These are phyloP conservation scores for Diaporthe nobilis DNA, from an alignment of 2,329 filamentous ascomycete genomes.

Conservation along the genomic window DNA sequence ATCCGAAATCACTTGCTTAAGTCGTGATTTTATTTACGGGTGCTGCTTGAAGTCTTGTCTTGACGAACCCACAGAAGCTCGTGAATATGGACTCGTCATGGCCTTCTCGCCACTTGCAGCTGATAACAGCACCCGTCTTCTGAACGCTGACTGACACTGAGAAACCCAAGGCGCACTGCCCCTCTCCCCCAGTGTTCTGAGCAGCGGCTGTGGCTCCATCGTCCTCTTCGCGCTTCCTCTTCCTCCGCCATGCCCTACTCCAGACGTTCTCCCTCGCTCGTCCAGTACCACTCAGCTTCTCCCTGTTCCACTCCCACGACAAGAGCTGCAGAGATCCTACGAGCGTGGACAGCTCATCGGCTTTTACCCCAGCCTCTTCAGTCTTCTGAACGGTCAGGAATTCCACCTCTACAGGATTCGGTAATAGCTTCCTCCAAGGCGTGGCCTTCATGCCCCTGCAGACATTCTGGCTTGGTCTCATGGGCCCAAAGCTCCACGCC, in stretches of 20 bases:
- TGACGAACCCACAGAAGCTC: conserved; percentile 88
- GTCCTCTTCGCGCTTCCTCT: conserved; percentile 58
- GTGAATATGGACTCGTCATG: conserved; percentile 82
- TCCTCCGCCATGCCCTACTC: conserved; percentile 80
- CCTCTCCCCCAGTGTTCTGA: conserved; percentile 46
- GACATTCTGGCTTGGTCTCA: conserved; percentile 70
- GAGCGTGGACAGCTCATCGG: conserved; percentile 56
- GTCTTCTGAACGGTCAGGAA: conserved; percentile 61
- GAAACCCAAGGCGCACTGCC: conserved; percentile 69
- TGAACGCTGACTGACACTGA: conserved; percentile 63
- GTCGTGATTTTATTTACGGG: neutral
- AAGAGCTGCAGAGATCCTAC: conserved; percentile 70
- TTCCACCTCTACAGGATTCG: conserved; percentile 56
- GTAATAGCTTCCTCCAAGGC: conserved; percentile 59
- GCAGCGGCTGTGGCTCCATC: conserved; percentile 31
- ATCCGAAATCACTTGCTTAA: neutral
- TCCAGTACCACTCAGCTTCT: conserved; percentile 69
- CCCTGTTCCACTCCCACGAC: conserved; percentile 74
- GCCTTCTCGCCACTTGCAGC: conserved; percentile 82
- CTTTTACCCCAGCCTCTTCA: conserved; percentile 57
- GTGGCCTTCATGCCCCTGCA: conserved; percentile 60
- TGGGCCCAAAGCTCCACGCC: conserved; percentile 84
- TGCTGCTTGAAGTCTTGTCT: conserved; percentile 60
- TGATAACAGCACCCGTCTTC: conserved; percentile 59
- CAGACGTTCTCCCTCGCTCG: conserved; percentile 81